Percentiles rank a stretch among this genome's conserved stretches.
phyloP scores from a whole-genome alignment of 257 asterid genomes.

The Solanum sitiens region DNA sequence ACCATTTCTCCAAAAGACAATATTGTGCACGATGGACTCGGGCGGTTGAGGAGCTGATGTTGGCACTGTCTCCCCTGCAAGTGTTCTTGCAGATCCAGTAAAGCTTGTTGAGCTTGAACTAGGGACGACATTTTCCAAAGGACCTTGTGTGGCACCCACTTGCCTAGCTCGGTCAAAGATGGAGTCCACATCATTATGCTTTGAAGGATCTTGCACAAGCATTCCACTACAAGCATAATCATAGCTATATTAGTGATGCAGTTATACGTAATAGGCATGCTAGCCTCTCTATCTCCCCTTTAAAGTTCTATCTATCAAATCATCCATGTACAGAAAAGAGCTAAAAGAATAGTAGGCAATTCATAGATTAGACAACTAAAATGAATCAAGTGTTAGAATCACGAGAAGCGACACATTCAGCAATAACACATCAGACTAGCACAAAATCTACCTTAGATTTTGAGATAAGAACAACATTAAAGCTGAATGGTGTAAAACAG shows the following conservation, averaged over 20 bases:
- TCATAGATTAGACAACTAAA: neutral
- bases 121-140: slow-evolving; percentile 44
- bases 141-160: slow-evolving; percentile 62
- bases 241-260: neutral
- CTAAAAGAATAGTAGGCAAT: neutral
- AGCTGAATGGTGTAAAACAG: neutral
- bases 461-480: neutral
- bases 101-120: slow-evolving; percentile 79
- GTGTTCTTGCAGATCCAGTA: slow-evolving; percentile 76
- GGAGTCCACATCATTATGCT: slow-evolving; percentile 35
- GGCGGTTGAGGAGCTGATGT: slow-evolving; percentile 66
- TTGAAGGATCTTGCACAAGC: slow-evolving; percentile 54
- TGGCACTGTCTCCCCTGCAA: slow-evolving; percentile 57
- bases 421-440: neutral
- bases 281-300: neutral
- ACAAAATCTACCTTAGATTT: neutral
- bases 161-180: slow-evolving; percentile 48
- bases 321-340: neutral
- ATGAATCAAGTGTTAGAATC: neutral
- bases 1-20: slow-evolving; percentile 97
- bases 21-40: slow-evolving; percentile 62
- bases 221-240: slow-evolving; percentile 55
- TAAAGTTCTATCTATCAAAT: neutral
- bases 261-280: neutral
- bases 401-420: neutral